phyloP scores from a whole-genome alignment of 371 early-diverging fungal genomes.

The Mucor circinelloides region DNA sequence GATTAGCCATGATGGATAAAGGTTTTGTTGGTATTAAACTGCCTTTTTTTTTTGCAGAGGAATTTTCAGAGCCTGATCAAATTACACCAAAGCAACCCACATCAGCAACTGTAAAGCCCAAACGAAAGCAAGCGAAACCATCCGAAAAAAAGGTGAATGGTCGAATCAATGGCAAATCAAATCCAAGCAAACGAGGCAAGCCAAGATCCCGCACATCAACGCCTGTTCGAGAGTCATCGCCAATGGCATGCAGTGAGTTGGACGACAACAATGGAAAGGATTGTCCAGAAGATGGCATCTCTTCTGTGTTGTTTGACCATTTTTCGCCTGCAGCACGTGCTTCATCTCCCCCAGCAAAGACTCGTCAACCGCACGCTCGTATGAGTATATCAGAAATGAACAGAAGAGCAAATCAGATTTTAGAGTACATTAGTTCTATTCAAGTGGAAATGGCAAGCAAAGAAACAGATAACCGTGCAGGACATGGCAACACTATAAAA shows the following conservation, averaged over 20 bases:
- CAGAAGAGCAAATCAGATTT: slow-evolving; percentile 58
- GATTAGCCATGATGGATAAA: neutral
- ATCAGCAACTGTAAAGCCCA: neutral
- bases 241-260: neutral
- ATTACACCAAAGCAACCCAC: neutral
- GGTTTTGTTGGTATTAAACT: neutral
- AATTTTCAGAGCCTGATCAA: neutral
- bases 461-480: neutral
- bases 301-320: slow-evolving; percentile 23
- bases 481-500: neutral
- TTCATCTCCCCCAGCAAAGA: slow-evolving; percentile 45
- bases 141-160: neutral
- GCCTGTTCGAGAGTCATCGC: slow-evolving; percentile 23
- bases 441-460: slow-evolving; percentile 57
- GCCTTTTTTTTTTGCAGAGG: neutral
- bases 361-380: slow-evolving; percentile 46
- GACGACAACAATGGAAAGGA: slow-evolving; percentile 8
- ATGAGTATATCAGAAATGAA: slow-evolving; percentile 62
- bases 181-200: slow-evolving; percentile 7
- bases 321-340: slow-evolving; percentile 29
- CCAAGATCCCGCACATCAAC: slow-evolving; percentile 38
- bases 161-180: neutral
- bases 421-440: slow-evolving; percentile 59
- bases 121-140: neutral
- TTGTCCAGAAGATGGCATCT: slow-evolving; percentile 5